Conservation (phyloP, 768 basidiomycete species). For the Pisolithus marmoratus region DNA sequence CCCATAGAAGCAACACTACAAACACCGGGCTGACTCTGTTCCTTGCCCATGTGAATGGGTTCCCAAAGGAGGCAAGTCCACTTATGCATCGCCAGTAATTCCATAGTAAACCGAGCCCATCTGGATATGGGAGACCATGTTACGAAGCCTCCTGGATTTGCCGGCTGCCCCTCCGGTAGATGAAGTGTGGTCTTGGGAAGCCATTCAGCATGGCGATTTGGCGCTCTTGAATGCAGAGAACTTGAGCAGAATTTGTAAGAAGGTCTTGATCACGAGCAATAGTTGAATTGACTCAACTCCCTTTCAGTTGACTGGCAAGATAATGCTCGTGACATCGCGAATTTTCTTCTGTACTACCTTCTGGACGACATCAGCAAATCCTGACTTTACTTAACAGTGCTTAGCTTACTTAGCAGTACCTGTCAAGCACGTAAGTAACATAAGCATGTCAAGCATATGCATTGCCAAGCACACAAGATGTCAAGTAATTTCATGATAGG, state of each 20-base stretch:
- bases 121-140: slow-evolving; percentile 76
- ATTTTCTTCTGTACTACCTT: slow-evolving; percentile 66
- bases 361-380: slow-evolving; percentile 31
- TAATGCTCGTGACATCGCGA: slow-evolving; percentile 69
- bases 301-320: slow-evolving; percentile 70
- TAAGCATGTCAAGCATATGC: too few relatives aligned
- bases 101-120: not conserved
- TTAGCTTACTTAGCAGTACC: too few relatives aligned
- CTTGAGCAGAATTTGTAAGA: slow-evolving; percentile 57
- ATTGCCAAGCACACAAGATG: too few relatives aligned
- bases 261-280: not conserved
- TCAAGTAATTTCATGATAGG: too few relatives aligned
- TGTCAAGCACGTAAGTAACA: too few relatives aligned
- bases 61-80: slow-evolving; percentile 71
- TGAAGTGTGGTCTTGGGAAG: slow-evolving; percentile 80
- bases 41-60: slow-evolving; percentile 81
- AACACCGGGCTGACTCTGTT: slow-evolving; percentile 58
- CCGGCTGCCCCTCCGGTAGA: slow-evolving; percentile 42
- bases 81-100: not conserved
- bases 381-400: too few relatives aligned
- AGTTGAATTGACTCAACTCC: not conserved
- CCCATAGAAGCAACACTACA: slow-evolving; percentile 6
- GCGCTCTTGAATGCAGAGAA: slow-evolving; percentile 57
- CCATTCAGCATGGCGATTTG: slow-evolving; percentile 83
- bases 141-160: slow-evolving; percentile 46